Conservation (phyloP, 1,139 yeast genomes). For the Sugiyamaella pinicola region DNA sequence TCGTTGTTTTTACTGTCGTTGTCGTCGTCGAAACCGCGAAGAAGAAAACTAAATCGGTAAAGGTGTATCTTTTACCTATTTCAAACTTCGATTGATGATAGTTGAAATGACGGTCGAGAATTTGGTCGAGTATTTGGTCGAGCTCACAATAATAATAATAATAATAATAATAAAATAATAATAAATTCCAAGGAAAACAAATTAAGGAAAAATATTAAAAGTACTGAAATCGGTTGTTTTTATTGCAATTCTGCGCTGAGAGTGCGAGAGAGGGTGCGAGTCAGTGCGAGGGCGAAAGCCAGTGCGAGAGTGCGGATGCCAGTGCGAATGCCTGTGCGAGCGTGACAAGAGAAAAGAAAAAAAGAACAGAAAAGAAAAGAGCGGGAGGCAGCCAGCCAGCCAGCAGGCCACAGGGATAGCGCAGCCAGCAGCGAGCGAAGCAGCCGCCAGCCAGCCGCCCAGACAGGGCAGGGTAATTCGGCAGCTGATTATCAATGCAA, state of each 20-base stretch:
- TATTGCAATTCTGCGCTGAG: not conserved
- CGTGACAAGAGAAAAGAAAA: not conserved
- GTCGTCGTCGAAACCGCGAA: not conserved
- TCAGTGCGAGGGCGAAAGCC: not conserved
- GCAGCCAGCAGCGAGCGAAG: no score
- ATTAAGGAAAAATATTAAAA: no score
- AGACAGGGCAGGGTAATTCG: no score
- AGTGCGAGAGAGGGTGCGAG: not conserved
- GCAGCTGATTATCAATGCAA: not conserved
- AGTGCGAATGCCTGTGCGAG: not conserved
- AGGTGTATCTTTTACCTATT: slow-evolving; percentile 8
- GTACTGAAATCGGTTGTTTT: not conserved
- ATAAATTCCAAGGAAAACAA: no score
- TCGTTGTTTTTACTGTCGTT: no score
- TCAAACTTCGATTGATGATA: slow-evolving; percentile 5
- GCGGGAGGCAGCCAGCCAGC: not conserved
- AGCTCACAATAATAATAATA: no score
- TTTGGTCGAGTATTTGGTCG: not conserved
- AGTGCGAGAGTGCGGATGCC: not conserved
- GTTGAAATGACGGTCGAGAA: no score
- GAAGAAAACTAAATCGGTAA: not conserved
- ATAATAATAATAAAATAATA: no score
- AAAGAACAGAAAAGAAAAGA: not conserved
- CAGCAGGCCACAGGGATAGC: not conserved
- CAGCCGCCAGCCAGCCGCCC: no score